phyloP scores from a whole-genome alignment of 768 basidiomycete genomes.

The Mycena venus region DNA sequence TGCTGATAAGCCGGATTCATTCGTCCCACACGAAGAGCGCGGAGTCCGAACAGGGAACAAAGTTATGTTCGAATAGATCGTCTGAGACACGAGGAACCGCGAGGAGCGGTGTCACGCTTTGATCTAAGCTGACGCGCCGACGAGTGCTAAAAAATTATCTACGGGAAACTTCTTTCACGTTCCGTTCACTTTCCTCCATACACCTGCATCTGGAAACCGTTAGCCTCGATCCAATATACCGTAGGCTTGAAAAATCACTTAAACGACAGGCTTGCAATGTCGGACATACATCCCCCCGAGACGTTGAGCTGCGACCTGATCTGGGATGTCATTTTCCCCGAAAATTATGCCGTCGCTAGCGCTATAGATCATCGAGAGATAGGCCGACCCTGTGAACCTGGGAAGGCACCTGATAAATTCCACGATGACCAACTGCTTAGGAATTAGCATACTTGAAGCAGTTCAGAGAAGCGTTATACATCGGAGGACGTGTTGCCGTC shows the following conservation, averaged over 20 bases:
- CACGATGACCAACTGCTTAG: not conserved
- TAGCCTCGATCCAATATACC: not conserved
- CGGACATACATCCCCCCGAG: not conserved
- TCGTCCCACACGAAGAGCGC: too few species aligned
- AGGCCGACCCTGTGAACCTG: not conserved
- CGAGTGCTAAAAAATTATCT: not conserved
- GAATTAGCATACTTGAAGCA: not conserved
- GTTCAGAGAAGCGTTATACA: not conserved
- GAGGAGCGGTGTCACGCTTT: too few species aligned
- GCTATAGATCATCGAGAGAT: not conserved
- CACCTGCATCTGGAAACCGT: not conserved
- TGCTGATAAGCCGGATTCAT: too few species aligned
- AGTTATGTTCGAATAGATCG: too few species aligned
- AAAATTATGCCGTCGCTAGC: not conserved
- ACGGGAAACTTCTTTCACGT: not conserved
- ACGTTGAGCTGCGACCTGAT: not conserved
- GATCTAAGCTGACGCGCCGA: too few species aligned
- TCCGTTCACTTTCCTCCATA: not conserved
- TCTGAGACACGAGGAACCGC: too few species aligned
- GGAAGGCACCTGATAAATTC: not conserved
- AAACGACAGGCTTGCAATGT: not conserved
- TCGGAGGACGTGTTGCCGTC: too few species aligned
- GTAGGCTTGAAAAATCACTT: not conserved
- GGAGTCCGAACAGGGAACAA: too few species aligned
- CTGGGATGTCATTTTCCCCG: not conserved